These are phyloP conservation scores for Tricholoma flavovirens DNA, from an alignment of 768 basidiomycete genomes.

Conservation along the genomic window DNA sequence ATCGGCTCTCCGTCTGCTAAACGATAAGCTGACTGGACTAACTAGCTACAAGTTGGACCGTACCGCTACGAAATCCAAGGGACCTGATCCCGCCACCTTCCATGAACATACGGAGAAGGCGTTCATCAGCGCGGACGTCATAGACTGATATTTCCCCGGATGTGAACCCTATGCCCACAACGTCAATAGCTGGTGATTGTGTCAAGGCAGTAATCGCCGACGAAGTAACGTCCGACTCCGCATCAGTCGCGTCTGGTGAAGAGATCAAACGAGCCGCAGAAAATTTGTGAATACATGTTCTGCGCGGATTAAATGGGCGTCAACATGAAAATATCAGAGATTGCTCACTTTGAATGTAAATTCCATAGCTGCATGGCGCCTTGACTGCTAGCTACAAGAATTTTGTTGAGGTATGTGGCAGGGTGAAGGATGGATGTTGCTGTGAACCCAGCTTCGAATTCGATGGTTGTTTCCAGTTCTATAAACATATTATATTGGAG, in stretches of 20 bases:
- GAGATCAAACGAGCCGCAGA: constrained; percentile 46
- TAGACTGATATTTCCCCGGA: constrained; percentile 86
- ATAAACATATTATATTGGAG: constrained; percentile 11
- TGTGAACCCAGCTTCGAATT: constrained; percentile 79
- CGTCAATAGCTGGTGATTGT: constrained; percentile 95
- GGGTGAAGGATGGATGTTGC: constrained; percentile 88
- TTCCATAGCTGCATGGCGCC: constrained; percentile 94
- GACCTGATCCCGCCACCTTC: constrained; percentile 76
- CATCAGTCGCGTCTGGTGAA: constrained; percentile 24
- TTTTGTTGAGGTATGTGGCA: constrained; percentile 94
- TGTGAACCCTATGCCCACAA: constrained; percentile 87
- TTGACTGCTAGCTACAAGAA: constrained; percentile 76
- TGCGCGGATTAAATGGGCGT: constrained; percentile 22
- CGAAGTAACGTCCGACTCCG: constrained; percentile 19
- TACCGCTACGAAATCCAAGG: constrained; percentile 84
- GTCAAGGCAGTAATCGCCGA: constrained; percentile 69
- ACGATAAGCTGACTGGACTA: constrained; percentile 4
- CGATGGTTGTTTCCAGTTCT: constrained; percentile 64
- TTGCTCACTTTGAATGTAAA: constrained; percentile 66
- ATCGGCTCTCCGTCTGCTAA: constrained; percentile 76
- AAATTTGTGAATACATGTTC: constrained; percentile 82
- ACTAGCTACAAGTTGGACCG: not conserved
- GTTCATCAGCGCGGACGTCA: constrained; percentile 87
- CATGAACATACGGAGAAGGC: constrained; percentile 85
- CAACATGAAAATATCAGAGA: not conserved